These are phyloP conservation scores for Suillus paluster DNA, from an alignment of 768 basidiomycete species.

Conservation along the genomic window DNA sequence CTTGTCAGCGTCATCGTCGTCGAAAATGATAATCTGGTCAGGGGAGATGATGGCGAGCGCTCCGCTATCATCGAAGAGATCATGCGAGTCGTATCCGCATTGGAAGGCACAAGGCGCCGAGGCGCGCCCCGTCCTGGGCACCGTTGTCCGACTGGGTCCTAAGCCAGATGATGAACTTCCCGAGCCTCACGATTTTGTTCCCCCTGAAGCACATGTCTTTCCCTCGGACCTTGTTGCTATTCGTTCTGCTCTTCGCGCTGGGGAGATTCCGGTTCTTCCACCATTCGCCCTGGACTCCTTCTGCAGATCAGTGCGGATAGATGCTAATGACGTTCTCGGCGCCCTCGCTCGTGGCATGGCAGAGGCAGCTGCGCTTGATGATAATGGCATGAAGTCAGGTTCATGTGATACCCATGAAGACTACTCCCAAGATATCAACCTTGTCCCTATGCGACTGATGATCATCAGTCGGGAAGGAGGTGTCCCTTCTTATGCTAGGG, in stretches of 20 bases:
- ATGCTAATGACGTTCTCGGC: constrained; percentile 86
- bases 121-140: constrained; percentile 87
- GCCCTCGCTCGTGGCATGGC: constrained; percentile 88
- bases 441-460: constrained; percentile 95
- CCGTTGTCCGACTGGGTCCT: constrained; percentile 84
- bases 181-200: constrained; percentile 37
- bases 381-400: constrained; percentile 36
- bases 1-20: constrained; percentile 95
- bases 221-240: constrained; percentile 83
- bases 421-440: constrained; percentile 64
- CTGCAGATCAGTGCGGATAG: constrained; percentile 83
- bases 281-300: constrained; percentile 93
- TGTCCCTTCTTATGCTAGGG: constrained; percentile 95
- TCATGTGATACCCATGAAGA: constrained; percentile 39
- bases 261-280: constrained; percentile 95
- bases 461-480: constrained; percentile 97
- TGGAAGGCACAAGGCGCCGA: constrained; percentile 86
- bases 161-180: constrained; percentile 52
- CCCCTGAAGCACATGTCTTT: constrained; percentile 80
- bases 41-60: constrained; percentile 74
- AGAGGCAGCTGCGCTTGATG: constrained; percentile 55
- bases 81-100: constrained; percentile 79
- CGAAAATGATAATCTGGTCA: constrained; percentile 78
- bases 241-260: constrained; percentile 85
- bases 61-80: constrained; percentile 73